Base-by-base conservation (phyloP, 768 basidiomycete genomes). In the Hysterangium stoloniferum region DNA sequence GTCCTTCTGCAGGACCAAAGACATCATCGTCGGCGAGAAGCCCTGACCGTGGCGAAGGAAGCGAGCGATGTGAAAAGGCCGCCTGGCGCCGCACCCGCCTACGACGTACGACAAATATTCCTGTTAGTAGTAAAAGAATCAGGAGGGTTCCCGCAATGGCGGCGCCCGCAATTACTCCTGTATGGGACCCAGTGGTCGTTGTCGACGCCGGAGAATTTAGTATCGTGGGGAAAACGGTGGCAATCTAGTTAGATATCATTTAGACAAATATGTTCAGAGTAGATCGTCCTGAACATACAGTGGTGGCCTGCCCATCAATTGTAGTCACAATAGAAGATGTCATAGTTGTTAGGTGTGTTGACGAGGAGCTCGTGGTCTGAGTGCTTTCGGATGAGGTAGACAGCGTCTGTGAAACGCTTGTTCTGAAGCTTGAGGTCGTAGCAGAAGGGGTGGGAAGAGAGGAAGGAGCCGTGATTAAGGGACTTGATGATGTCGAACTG, bases 11-110 rank as follows among this genome's bases (percentile, higher is more conserved):
- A 17, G 48, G 53, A 31, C 38, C 42, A 37, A 54, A 56, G 40
- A 28, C 51, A 40, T 56, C 55, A 17, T 53, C 53, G 36, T 49
- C 55, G 28, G 53, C 53, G 20, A 54, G 43, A 31, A 47, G 54
- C 13, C 34, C 31, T 25, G 53, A 52, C 20, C 55, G 55, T n/a
- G 55, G 53, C 7, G 53, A 27, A 19, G 53, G 32, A 12, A 54
- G 53, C 7, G 44, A 7, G n/a, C 45, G 45, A 27, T 54, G 51
- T 20, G 49, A 31, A 22, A 51, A 31, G 8, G 34, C 22, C 7
- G 34, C 41, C 17, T 48, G 36, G 6, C 45, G 55, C 8, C 31
- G 44, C 22, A 20, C 15, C 49, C 55, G 32, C 45, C 52, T 38
- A 25, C 52, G 52, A 27, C 37, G 32, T 12, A 34, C 41, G 25